phyloP scores from a whole-genome alignment of 2,329 filamentous ascomycete species.

The Fusarium coicis region DNA sequence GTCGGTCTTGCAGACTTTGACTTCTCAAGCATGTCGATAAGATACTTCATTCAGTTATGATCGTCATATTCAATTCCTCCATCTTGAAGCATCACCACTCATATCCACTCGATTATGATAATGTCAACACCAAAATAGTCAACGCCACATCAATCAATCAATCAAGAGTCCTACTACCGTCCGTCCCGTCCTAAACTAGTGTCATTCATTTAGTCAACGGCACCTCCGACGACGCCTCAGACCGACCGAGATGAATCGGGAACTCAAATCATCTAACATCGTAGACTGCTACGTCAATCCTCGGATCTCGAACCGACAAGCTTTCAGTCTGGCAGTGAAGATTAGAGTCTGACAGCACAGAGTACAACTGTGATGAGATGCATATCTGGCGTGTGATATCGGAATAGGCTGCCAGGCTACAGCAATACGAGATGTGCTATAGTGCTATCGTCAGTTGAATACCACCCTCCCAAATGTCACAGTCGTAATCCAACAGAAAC shows the following conservation, averaged over 20 bases:
- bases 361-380: not conserved
- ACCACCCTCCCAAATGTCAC: slow-evolving; percentile 11
- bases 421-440: not conserved
- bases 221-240: slow-evolving; percentile 26
- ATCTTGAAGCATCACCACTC: not conserved
- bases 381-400: not conserved
- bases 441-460: not conserved
- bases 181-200: not conserved
- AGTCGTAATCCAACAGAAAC: slow-evolving; percentile 6
- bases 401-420: not conserved
- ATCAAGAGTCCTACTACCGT: not conserved
- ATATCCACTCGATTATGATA: not conserved
- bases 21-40: not conserved
- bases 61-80: not conserved
- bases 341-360: not conserved
- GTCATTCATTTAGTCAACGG: slow-evolving; percentile 5
- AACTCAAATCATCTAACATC: not conserved
- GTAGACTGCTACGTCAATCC: not conserved
- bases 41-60: not conserved
- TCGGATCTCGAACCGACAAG: slow-evolving; percentile 7
- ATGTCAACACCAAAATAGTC: not conserved
- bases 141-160: slow-evolving; percentile 1
- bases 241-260: slow-evolving; percentile 26
- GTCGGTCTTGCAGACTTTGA: not conserved
- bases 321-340: not conserved